Percentiles rank a stretch among this genome's conserved stretches.
Conservation (phyloP, 805 yeast genomes). For the Starmerella sp. region DNA sequence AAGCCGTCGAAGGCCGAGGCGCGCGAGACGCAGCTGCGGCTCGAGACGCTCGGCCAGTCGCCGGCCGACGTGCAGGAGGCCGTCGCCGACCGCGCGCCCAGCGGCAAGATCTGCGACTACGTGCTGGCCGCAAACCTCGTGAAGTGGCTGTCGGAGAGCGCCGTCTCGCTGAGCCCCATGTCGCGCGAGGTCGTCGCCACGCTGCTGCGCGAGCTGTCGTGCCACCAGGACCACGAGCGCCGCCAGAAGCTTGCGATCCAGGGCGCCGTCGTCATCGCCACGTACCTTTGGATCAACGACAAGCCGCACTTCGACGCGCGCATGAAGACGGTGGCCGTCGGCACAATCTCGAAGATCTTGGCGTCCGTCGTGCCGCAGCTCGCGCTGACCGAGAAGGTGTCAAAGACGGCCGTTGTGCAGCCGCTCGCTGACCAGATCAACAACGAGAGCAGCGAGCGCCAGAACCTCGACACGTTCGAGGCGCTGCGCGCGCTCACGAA, state of each 20-base stretch:
- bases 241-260: conserved; percentile 27
- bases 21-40: conserved; percentile 5
- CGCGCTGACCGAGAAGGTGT: conserved; percentile 28
- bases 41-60: conserved; percentile 12
- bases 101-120: conserved; percentile 12
- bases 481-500: conserved; percentile 58
- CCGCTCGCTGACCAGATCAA: conserved; percentile 27
- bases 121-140: conserved; percentile 20
- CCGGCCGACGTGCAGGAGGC: conserved; percentile 6
- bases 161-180: conserved; percentile 20
- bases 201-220: conserved; percentile 27
- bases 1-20: conserved; percentile 24
- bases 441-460: conserved; percentile 20
- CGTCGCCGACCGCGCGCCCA: conserved; percentile 2
- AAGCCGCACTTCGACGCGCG: conserved; percentile 19
- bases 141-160: conserved; percentile 18
- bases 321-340: conserved; percentile 15
- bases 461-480: conserved; percentile 37
- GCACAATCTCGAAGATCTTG: conserved; percentile 29
- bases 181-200: conserved; percentile 24
- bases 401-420: conserved; percentile 26
- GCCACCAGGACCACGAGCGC: conserved; percentile 21
- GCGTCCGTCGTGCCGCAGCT: conserved; percentile 29
- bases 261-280: conserved; percentile 29
- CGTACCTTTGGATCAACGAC: conserved; percentile 24